Evolutionary conservation across 1,139 yeast species (phyloP).

Genomic region (Pichia sp.): DNA sequence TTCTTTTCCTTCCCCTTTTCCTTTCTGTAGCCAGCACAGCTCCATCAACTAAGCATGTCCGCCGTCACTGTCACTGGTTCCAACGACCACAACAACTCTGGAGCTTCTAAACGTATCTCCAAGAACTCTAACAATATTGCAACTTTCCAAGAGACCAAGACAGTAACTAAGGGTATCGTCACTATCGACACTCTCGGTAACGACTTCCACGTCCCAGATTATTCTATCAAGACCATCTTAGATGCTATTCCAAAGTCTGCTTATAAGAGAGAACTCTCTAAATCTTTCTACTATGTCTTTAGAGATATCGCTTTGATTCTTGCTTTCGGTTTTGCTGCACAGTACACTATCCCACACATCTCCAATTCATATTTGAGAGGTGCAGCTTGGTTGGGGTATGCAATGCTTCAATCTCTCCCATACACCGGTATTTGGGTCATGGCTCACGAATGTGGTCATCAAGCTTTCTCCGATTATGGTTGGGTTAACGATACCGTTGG

Average conservation of each 20-base stretch:
- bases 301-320: conserved; percentile 46
- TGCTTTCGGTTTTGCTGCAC: conserved; percentile 39
- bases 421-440: conserved; percentile 53
- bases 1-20: background rate
- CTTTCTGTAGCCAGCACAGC: background rate
- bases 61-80: conserved; percentile 24
- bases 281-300: conserved; percentile 48
- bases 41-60: conserved; percentile 16
- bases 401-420: conserved; percentile 24
- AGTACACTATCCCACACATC: conserved; percentile 43
- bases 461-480: conserved; percentile 51
- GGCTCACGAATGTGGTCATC: conserved; percentile 65
- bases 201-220: conserved; percentile 55
- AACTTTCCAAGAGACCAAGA: conserved; percentile 7
- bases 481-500: conserved; percentile 52
- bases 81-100: conserved; percentile 19
- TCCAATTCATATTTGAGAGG: conserved; percentile 40
- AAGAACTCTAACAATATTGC: conserved; percentile 1
- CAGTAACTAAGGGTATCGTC: conserved; percentile 19
- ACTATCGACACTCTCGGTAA: conserved; percentile 47
- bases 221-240: conserved; percentile 53
- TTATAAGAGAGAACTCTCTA: conserved; percentile 45
- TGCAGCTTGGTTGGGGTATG: conserved; percentile 49
- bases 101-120: background rate
- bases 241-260: conserved; percentile 57